Percentiles rank a stretch among this genome's conserved stretches.
phyloP scores from a whole-genome alignment of 2,329 filamentous ascomycete species.

The Beauveria varroae region DNA sequence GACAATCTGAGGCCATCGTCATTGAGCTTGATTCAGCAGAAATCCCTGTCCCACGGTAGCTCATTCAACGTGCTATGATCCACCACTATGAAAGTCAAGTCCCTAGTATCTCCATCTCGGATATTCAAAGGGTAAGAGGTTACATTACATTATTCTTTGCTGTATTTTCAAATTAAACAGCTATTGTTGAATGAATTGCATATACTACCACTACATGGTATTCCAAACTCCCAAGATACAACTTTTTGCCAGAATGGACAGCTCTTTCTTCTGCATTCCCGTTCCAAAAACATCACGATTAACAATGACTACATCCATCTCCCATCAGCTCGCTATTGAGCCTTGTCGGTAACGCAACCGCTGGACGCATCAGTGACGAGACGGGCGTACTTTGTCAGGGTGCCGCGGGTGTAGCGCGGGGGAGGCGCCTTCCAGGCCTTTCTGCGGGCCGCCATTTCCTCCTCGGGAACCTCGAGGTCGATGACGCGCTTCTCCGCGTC shows the following conservation, averaged over 20 bases:
- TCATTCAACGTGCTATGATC: no score
- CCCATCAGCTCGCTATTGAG: background rate
- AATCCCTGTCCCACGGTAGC: no score
- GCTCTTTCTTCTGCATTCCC: background rate
- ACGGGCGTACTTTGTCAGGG: slow-evolving; percentile 61
- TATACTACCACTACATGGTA: background rate
- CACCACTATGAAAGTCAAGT: no score
- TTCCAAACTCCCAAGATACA: background rate
- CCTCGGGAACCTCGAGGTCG: slow-evolving; percentile 58
- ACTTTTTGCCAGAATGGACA: background rate
- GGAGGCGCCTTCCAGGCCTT: slow-evolving; percentile 56
- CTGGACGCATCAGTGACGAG: slow-evolving; percentile 51
- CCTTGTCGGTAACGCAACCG: slow-evolving; percentile 48
- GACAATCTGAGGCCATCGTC: no score
- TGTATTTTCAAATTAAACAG: background rate
- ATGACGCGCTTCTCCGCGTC: slow-evolving; percentile 68
- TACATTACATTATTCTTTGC: background rate
- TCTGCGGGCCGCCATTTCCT: slow-evolving; percentile 52
- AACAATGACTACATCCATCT: background rate
- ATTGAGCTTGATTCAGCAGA: no score
- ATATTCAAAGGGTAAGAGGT: background rate
- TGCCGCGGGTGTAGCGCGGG: slow-evolving; percentile 53
- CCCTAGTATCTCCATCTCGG: no score
- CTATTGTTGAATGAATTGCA: background rate
- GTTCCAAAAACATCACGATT: background rate